Evolutionary conservation across 768 basidiomycete species (phyloP).

Genomic region (Suillus spraguei): DNA sequence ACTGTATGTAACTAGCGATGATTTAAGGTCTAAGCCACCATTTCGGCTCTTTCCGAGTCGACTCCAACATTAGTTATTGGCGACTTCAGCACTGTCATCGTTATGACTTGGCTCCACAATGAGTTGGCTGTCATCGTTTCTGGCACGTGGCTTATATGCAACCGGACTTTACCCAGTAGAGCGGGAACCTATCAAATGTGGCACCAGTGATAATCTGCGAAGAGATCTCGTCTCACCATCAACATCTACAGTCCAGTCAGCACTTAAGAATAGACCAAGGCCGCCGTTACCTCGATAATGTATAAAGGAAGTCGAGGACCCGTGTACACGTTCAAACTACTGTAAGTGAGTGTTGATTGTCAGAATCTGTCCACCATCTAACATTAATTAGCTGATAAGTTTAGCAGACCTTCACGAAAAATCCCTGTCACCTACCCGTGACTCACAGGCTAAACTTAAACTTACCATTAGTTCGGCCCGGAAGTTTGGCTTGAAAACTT

Average conservation of each 20-base stretch:
- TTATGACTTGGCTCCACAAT: too few species aligned
- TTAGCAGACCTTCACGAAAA: not conserved
- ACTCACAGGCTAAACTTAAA: not conserved
- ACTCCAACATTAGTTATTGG: conserved; percentile 56
- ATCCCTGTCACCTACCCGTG: not conserved
- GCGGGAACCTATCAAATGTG: not conserved
- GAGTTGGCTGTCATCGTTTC: not conserved
- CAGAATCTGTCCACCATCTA: not conserved
- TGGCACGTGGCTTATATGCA: not conserved
- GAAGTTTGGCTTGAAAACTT: not conserved
- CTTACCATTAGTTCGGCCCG: not conserved
- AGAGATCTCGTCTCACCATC: not conserved
- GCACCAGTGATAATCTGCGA: not conserved
- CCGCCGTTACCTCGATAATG: not conserved
- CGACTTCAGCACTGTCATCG: conserved; percentile 42
- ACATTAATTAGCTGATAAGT: not conserved
- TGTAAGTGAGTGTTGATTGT: not conserved
- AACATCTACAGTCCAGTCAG: not conserved
- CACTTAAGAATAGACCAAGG: not conserved
- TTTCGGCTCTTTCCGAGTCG: too few species aligned
- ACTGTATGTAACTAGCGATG: too few species aligned
- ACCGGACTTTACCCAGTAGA: not conserved
- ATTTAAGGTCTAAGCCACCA: too few species aligned
- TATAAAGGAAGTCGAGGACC: not conserved
- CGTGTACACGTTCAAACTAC: not conserved